Evolutionary conservation across 345 rosid species (phyloP), one percentile per base, ranked within the genome.

Genomic region (Sapria himalayana): DNA sequence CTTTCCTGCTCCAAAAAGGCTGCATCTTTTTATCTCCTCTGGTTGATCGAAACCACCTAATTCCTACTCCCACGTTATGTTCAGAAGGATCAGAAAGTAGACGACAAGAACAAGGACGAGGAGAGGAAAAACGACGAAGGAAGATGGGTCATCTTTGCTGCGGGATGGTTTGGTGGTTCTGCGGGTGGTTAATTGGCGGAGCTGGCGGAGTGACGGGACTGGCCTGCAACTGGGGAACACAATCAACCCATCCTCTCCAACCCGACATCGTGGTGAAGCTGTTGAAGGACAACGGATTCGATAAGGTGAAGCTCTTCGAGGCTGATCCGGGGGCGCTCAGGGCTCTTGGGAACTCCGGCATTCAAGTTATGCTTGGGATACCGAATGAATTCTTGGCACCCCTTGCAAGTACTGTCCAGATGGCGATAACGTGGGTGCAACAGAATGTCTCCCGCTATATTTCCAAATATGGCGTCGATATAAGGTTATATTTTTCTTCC

Each of bases 311-410:
- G 62, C 63, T 82, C 8, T 82, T 82, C 19, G 93, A 79, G 65
- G 98, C 98, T 38, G 91, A 89, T 49, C 66, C 85, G 15, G 70
- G 54, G 12, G 78, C 85, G 14, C 72, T 82, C 9, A 72, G 56
- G 39, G 98, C 98, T 22, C 71, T 89, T 0, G 94, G 85, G 4
- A 70, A 56, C 22, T 89, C 98, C 1, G 94, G 91, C 34, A 89
- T 76, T 19, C 72, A 82, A 19, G 93, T 82, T 29, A 82, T 82
- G 93, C 76, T 89, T 3, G 98, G 98, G 21, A 89, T 89, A 25
- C 94, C 93, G 3, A 89, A 82, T 52, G 81, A 89, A 3, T 53
- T 82, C 34, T 50, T 86, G 22, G 71, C 66, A 7, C 43, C 76
- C 0, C 63, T 86, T 27, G 79, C 97, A 0, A 43, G 69, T 42